These are phyloP conservation scores for Glycyrrhiza uralensis DNA, from an alignment of 306 rosid genomes.

Conservation along the genomic window DNA sequence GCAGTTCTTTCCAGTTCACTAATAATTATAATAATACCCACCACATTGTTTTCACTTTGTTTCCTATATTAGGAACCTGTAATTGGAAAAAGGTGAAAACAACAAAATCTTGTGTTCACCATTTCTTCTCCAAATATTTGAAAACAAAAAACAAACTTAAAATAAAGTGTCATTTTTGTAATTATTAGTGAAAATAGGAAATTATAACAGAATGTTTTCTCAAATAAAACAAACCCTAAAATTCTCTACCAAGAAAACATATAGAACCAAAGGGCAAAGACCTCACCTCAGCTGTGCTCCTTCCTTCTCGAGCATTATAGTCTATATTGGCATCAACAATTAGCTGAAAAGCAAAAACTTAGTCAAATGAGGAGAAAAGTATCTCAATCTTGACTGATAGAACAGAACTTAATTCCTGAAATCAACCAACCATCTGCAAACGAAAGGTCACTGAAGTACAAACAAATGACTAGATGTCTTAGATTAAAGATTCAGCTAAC, in stretches of 20 bases:
- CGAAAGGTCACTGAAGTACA: neutral
- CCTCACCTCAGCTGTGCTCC: constrained; percentile 83
- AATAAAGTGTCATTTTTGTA: neutral
- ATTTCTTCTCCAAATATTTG: neutral
- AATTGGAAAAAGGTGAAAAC: neutral
- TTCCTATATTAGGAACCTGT: neutral
- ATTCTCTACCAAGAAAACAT: neutral
- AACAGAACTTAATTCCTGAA: neutral
- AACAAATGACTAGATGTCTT: neutral
- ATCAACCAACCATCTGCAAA: constrained; percentile 7
- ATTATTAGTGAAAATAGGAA: neutral
- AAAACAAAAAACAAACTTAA: neutral
- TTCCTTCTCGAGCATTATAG: constrained; percentile 85
- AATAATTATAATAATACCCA: neutral
- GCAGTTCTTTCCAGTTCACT: neutral
- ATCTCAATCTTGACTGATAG: constrained; percentile 10
- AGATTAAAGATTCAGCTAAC: neutral
- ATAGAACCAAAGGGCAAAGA: constrained; percentile 22
- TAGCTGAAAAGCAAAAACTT: constrained; percentile 45
- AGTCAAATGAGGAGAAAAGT: constrained; percentile 12
- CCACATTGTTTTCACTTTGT: neutral
- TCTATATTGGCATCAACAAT: constrained; percentile 68
- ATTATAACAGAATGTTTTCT: neutral
- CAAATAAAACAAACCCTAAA: neutral
- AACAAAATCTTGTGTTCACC: neutral